These are phyloP conservation scores for Atkinsonella texensis DNA, from an alignment of 2,329 filamentous ascomycete genomes.

Conservation along the genomic window DNA sequence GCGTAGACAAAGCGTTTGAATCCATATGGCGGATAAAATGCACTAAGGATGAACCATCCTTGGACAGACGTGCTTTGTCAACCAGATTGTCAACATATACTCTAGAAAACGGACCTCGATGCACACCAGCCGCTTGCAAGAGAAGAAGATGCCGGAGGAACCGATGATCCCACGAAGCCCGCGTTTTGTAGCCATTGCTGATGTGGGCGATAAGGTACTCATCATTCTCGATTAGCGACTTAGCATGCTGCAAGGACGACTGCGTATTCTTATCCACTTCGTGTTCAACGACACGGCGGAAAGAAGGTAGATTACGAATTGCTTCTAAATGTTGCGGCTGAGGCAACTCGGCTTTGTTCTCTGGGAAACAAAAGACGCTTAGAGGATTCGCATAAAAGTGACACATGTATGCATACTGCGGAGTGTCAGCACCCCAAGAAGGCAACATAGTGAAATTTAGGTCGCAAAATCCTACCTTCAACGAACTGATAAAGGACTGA, in stretches of 20 bases:
- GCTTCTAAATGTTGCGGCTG: conserved; percentile 54
- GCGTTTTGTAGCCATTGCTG: conserved; percentile 16
- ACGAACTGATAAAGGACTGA: conserved; percentile 55
- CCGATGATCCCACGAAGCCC: conserved; percentile 26
- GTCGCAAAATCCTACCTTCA: conserved; percentile 40
- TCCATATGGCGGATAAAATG: conserved; percentile 48
- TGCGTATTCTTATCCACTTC: conserved; percentile 31
- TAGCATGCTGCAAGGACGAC: conserved; percentile 29
- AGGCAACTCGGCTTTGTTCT: conserved; percentile 21
- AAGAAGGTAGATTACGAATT: conserved; percentile 57
- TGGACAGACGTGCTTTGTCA: conserved; percentile 38
- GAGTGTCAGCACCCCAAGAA: neutral
- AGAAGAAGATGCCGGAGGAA: conserved; percentile 40
- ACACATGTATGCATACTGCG: conserved; percentile 71
- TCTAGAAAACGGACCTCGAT: conserved; percentile 32
- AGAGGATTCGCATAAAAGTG: conserved; percentile 73
- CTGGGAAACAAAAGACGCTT: conserved; percentile 44
- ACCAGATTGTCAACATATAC: conserved; percentile 51
- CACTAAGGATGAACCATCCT: conserved; percentile 39
- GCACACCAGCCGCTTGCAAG: conserved; percentile 24
- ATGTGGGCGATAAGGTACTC: conserved; percentile 36
- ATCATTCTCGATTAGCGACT: conserved; percentile 47
- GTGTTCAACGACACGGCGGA: conserved; percentile 41
- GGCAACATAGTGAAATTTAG: neutral
- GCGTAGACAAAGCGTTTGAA: conserved; percentile 13